Percentiles rank a stretch among this genome's conserved stretches.
phyloP scores from a whole-genome alignment of 306 rosid species.

The Casuarina glauca region DNA sequence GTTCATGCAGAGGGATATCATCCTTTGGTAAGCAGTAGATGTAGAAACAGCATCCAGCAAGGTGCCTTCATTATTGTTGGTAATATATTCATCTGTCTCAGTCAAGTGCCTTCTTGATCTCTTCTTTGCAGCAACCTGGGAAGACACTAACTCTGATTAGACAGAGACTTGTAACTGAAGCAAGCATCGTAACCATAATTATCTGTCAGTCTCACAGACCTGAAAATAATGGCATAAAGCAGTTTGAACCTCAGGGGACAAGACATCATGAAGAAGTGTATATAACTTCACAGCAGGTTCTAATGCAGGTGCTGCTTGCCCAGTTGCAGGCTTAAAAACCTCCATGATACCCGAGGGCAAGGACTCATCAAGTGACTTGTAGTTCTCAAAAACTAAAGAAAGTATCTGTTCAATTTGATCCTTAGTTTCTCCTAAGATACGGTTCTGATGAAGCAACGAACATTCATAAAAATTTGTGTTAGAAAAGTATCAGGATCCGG shows the following conservation, averaged over 20 bases:
- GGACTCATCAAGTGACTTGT: constrained; percentile 89
- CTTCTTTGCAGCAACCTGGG: constrained; percentile 90
- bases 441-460: constrained; percentile 56
- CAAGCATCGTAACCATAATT: constrained; percentile 23
- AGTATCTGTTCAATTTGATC: constrained; percentile 88
- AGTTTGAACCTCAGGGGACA: constrained; percentile 95
- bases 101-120: constrained; percentile 79
- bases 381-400: constrained; percentile 76
- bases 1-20: constrained; percentile 73
- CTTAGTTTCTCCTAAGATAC: constrained; percentile 91
- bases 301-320: constrained; percentile 79
- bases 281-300: constrained; percentile 92
- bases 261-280: constrained; percentile 86
- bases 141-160: constrained; percentile 29
- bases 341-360: constrained; percentile 74
- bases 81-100: constrained; percentile 91
- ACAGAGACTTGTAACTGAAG: constrained; percentile 18
- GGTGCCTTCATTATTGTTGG: constrained; percentile 62
- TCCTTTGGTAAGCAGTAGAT: constrained; percentile 82
- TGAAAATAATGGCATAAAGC: constrained; percentile 92
- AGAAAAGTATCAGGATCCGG: constrained; percentile 22
- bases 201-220: constrained; percentile 47
- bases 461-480: constrained; percentile 23
- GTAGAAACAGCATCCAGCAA: constrained; percentile 55
- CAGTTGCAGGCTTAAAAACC: constrained; percentile 72